Evolutionary conservation across 164 flowering plant species (phyloP), one percentile per base, ranked within the genome.

Genomic region (Vitis rupestris): DNA sequence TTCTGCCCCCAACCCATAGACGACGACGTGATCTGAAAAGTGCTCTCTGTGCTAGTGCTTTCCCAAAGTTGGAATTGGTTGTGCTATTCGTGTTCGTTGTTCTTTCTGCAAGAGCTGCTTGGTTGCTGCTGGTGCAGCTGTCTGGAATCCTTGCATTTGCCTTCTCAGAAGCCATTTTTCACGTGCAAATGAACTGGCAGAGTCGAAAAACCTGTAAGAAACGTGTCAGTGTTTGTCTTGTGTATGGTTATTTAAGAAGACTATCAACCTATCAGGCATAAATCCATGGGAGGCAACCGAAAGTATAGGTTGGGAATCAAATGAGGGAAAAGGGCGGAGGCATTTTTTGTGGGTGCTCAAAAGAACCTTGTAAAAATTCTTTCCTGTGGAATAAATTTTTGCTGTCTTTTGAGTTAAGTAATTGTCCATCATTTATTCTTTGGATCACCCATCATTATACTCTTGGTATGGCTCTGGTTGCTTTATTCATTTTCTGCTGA

Each of bases 11-110:
- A 55, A 29, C 50, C 29, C 82, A 6, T 37, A 0, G 75, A 19
- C 77, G 85, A n/a, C 68, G 70, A 58, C 63, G 76, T 9, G 82
- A 75, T 30, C 77, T 75, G 59, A 44, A 71, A 48, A 87, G 47
- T 23, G 86, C 88, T 74, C 88, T 82, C 17, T 75, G 70, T 48
- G 80, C 90, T 10, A 85, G 51, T 50, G 80, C 78, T 68, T 70
- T 80, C n/a, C 76, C 84, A 44, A 76, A 4, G 57, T 70, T 72
- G 19, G 73, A 52, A 10, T 68, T 69, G 13, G 31, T 10, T 37
- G 75, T 53, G 19, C 29, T 54, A 60, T 64, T 47, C 8, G 27
- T 55, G 44, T 65, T 59, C 0, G 68, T 50, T 19, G 69, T 59
- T 55, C 57, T 63, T 59, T 70, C 76, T 3, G 51, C 13, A 0